Evolutionary conservation across 2,329 filamentous ascomycete genomes (phyloP).

Genomic region (Botrytis fragariae): DNA sequence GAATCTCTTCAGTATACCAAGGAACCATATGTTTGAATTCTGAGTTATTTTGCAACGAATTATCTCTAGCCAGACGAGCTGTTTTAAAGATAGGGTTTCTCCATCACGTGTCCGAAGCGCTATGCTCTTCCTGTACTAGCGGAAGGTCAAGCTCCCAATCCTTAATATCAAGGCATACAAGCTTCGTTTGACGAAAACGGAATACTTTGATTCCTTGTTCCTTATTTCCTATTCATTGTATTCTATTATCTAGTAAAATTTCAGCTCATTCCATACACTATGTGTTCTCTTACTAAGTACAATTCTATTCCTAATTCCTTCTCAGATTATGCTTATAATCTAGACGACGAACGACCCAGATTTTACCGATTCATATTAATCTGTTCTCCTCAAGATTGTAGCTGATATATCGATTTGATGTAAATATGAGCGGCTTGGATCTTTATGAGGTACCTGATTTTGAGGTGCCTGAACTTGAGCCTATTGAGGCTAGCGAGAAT

Average conservation of each 20-base stretch:
- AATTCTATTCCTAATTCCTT: too few relatives aligned
- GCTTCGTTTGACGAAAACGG: background rate
- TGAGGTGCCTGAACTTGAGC: too few relatives aligned
- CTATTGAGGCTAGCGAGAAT: background rate
- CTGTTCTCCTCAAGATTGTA: background rate
- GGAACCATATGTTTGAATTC: background rate
- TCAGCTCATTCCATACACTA: background rate
- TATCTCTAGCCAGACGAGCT: background rate
- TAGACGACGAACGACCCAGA: background rate
- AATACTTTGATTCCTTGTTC: background rate
- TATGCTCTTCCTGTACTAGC: background rate
- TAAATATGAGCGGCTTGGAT: background rate
- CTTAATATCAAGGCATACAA: background rate
- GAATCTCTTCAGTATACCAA: too few relatives aligned
- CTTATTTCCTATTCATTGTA: background rate
- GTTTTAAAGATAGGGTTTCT: too few relatives aligned
- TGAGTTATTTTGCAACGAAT: background rate
- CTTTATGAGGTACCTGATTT: background rate
- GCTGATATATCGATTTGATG: background rate
- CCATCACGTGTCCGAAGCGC: background rate
- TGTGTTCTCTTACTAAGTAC: background rate
- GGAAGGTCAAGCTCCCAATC: rapidly evolving
- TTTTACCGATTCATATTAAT: background rate
- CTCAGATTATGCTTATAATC: background rate
- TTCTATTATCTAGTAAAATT: background rate